Percentiles rank a stretch among this genome's conserved stretches.
phyloP scores from a whole-genome alignment of 805 yeast species.

The Teunomyces barrocoloradensis region DNA sequence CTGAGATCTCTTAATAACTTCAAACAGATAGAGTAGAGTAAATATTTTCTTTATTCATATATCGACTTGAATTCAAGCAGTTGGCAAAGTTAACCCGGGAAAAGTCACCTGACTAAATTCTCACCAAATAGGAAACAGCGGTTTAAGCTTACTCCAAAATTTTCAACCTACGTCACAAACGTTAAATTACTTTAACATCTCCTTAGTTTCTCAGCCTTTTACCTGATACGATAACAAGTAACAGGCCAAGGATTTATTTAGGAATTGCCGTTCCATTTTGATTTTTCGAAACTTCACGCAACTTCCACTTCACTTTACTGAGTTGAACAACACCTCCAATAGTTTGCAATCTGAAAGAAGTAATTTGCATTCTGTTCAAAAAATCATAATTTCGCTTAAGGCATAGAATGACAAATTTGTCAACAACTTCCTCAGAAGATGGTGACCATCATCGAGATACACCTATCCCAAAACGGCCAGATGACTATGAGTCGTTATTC shows the following conservation, averaged over 20 bases:
- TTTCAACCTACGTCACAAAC: not conserved
- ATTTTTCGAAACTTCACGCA: not conserved
- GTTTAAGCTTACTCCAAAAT: slow-evolving; percentile 3
- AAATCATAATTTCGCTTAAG: not conserved
- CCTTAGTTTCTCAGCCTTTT: not conserved
- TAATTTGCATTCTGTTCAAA: not conserved
- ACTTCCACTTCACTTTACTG: not conserved
- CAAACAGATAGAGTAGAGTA: too few relatives aligned
- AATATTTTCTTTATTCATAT: too few relatives aligned
- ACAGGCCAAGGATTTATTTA: not conserved
- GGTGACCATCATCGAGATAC: not conserved
- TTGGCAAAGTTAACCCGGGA: not conserved
- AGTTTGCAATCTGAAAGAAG: not conserved
- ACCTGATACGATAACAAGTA: not conserved
- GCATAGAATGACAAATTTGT: not conserved
- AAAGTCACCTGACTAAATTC: not conserved
- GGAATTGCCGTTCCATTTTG: not conserved
- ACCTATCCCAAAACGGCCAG: slow-evolving; percentile 7
- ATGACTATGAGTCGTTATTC: slow-evolving; percentile 35
- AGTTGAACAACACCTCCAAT: not conserved
- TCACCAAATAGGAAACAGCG: slow-evolving; percentile 3
- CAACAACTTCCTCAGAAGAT: not conserved
- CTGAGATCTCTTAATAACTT: too few relatives aligned
- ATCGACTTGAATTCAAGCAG: not conserved
- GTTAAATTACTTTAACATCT: not conserved